These are phyloP conservation scores for Nicotiana rustica DNA, from an alignment of 305 asterid genomes.

Conservation along the genomic window DNA sequence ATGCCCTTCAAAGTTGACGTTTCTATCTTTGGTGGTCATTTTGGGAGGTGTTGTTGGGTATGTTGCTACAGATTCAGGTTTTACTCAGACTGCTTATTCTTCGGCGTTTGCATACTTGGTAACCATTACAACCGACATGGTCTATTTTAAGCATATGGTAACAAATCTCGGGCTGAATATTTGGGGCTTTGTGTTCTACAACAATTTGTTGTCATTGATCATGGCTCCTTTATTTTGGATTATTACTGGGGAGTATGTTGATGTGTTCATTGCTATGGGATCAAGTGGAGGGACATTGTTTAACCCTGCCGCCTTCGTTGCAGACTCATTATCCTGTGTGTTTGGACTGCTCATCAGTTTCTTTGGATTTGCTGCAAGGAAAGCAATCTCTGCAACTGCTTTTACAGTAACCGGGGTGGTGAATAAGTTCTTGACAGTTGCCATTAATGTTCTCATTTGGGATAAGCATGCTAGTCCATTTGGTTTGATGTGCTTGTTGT, in stretches of 20 bases:
- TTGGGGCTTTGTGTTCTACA: conserved; percentile 94
- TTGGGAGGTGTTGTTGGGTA: conserved; percentile 88
- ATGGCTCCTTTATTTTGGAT: conserved; percentile 95
- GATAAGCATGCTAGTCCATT: no score
- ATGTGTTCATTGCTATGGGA: conserved; percentile 67
- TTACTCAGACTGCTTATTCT: conserved; percentile 79
- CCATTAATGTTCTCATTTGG: no score
- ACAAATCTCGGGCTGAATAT: conserved; percentile 93
- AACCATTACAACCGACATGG: conserved; percentile 97
- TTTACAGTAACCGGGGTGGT: conserved; percentile 97
- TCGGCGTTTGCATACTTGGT: conserved; percentile 96
- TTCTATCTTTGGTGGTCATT: conserved; percentile 67
- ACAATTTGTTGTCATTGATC: conserved; percentile 85
- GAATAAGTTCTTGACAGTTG: conserved; percentile 40
- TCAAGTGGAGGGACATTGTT: conserved; percentile 58
- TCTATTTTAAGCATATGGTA: conserved; percentile 96
- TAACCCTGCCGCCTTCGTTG: conserved; percentile 66
- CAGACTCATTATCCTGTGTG: conserved; percentile 86
- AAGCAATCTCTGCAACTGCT: conserved; percentile 96
- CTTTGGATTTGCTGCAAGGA: conserved; percentile 96
- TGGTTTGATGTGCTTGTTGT: conserved; percentile 33
- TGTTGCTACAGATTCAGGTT: conserved; percentile 86
- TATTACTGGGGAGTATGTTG: conserved; percentile 89
- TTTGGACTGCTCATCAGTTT: conserved; percentile 96
- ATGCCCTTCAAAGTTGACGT: conserved; percentile 80